Evolutionary conservation across 2,329 filamentous ascomycete genomes (phyloP).

Genomic region (Alternaria gaisen): DNA sequence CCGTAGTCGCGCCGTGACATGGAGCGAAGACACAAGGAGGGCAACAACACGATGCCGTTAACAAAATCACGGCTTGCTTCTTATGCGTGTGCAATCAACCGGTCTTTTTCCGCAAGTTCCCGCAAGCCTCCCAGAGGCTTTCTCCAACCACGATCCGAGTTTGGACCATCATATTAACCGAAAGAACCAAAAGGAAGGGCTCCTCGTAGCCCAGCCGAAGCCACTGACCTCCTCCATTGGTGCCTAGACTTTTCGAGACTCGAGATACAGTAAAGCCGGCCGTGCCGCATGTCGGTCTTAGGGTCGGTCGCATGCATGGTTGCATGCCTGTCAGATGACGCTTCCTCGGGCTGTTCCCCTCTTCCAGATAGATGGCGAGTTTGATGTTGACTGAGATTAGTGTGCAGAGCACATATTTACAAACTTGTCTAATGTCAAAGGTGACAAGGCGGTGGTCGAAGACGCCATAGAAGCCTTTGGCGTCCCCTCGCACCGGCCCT

Average conservation of each 20-base stretch:
- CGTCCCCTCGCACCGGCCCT: not conserved
- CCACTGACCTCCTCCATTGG: conserved; percentile 13
- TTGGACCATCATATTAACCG: conserved; percentile 15
- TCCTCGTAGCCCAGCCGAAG: conserved; percentile 11
- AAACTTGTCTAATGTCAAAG: conserved; percentile 1
- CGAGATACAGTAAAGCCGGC: conserved; percentile 4
- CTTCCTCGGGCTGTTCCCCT: conserved; percentile 4
- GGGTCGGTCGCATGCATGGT: conserved; percentile 14
- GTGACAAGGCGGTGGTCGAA: not conserved
- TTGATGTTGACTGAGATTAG: conserved; percentile 4
- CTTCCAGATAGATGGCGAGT: not conserved
- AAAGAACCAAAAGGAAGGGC: conserved; percentile 8
- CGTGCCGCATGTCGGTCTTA: conserved; percentile 6
- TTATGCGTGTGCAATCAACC: not conserved
- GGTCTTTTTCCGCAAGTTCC: conserved; percentile 6
- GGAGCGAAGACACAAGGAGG: not conserved
- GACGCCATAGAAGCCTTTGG: not conserved
- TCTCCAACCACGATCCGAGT: conserved; percentile 1
- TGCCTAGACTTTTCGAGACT: conserved; percentile 8
- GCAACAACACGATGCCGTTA: not conserved
- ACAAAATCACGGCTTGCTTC: not conserved
- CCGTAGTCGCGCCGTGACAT: not conserved
- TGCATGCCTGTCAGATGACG: conserved; percentile 19
- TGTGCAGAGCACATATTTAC: conserved; percentile 6
- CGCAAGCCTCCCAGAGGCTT: not conserved